Evolutionary conservation across 371 early-diverging fungal species (phyloP).

Genomic region (Mucor indicus): DNA sequence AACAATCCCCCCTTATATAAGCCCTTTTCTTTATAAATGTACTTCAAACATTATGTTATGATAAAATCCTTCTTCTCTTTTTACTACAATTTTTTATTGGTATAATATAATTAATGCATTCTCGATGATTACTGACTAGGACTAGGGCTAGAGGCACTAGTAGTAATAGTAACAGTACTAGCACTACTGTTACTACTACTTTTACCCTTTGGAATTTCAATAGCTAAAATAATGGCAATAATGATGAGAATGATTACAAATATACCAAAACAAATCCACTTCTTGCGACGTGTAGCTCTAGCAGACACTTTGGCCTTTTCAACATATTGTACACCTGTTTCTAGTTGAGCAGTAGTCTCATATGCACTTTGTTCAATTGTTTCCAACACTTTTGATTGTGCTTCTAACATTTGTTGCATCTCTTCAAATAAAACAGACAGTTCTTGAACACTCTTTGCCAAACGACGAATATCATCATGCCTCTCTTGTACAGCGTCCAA

Average conservation of each 20-base stretch:
- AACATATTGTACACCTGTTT: conserved; percentile 33
- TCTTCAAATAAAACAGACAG: conserved; percentile 41
- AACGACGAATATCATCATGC: conserved; percentile 45
- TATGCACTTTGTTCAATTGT: conserved; percentile 38
- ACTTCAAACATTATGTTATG: too few species aligned
- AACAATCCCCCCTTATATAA: too few species aligned
- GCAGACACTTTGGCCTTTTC: conserved; percentile 33
- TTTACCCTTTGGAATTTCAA: conserved; percentile 7
- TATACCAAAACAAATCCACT: conserved; percentile 51
- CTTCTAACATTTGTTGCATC: conserved; percentile 44
- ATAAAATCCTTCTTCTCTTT: too few species aligned
- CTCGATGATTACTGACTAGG: too few species aligned
- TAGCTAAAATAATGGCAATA: conserved; percentile 34
- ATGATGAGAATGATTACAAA: conserved; percentile 40
- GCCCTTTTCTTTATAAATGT: too few species aligned
- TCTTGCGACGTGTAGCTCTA: conserved; percentile 40
- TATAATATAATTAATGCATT: too few species aligned
- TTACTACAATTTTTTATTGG: too few species aligned
- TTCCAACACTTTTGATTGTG: conserved; percentile 38
- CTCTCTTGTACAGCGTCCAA: conserved; percentile 50
- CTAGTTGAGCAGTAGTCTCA: conserved; percentile 30
- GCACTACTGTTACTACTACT: too few species aligned
- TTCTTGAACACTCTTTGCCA: conserved; percentile 46
- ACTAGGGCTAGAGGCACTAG: too few species aligned
- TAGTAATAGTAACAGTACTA: too few species aligned